Conservation (phyloP, 768 basidiomycete genomes). For the Mycena olivaceomarginata region DNA sequence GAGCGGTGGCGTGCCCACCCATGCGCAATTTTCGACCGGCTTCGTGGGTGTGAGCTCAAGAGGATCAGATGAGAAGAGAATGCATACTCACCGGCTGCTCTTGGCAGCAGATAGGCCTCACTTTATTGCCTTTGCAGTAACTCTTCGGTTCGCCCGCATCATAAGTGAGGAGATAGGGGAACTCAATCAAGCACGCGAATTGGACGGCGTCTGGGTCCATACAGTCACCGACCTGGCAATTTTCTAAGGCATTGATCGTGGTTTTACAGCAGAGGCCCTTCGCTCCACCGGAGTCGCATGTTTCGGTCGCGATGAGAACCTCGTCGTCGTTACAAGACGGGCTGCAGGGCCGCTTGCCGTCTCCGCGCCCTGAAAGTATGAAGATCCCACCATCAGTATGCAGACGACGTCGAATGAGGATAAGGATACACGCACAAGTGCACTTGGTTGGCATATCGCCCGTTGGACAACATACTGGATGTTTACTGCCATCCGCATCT, state of each 20-base stretch:
- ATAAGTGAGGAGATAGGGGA: constrained; percentile 11
- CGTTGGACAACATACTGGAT: constrained; percentile 15
- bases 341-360: constrained; percentile 8
- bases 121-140: constrained; percentile 17
- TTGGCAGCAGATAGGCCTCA: constrained; percentile 10
- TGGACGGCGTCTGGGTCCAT: constrained; percentile 5
- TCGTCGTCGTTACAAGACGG: constrained; percentile 8
- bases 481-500: constrained; percentile 16
- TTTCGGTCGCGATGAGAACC: neutral
- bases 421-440: constrained; percentile 8
- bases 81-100: constrained; percentile 18
- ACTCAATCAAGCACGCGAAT: constrained; percentile 8
- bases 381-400: constrained; percentile 15
- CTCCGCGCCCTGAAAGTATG: constrained; percentile 14
- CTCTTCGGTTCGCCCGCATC: constrained; percentile 14
- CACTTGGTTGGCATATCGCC: constrained; percentile 3
- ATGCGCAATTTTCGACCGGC: constrained; percentile 15
- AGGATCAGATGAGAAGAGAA: constrained; percentile 13
- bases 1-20: constrained; percentile 9
- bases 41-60: constrained; percentile 9
- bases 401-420: constrained; percentile 12
- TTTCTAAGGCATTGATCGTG: constrained; percentile 7
- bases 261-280: constrained; percentile 14
- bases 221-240: constrained; percentile 15
- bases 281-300: constrained; percentile 15